Base-by-base conservation (phyloP, 2,329 filamentous ascomycete genomes). In the Colletotrichum spinosum region DNA sequence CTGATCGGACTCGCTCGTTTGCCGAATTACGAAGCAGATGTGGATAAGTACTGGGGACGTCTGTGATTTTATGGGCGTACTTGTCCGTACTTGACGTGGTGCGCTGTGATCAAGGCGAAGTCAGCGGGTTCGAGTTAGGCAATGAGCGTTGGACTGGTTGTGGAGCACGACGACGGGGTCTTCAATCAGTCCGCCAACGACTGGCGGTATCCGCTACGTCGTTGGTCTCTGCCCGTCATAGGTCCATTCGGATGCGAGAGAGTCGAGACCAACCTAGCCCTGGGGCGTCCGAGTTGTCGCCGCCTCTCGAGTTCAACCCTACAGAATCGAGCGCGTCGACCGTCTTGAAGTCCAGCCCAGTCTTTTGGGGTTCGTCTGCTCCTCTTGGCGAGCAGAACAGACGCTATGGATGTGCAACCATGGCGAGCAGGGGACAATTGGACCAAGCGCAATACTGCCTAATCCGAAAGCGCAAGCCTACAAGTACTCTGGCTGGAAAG, bases 1-100 rank as follows among this genome's bases (percentile, higher is more conserved):
- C 58, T 66, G 52, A 45, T 62, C 52, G 63, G 46, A 50, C 63
- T 66, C 63, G 54, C 42, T 66, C 42, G 63, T 65, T 62, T 62
- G 53, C 58, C 52, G 62, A 62, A 48, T 62, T 65, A 60, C 62
- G 62, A 65, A 65, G 62, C 48, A 33, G 62, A 56, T 34, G 58
- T 62, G 62, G 52, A 41, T 46, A 25, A 39, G 41, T 33, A 8
- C 33, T 37, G 13, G 42, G 42, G 42, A 44, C 13, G 42, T 7
- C 13, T 13, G 42, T 44, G 12, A 17, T 10, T 48, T 10, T 8
- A 13, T 12, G n/a, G n/a, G 46, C n/a, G 10, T 25, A 38, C 15
- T 56, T 17, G 17, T 17, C 48, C 49, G 42, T 10, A n/a, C 44
- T 46, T 17, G 44, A 10, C 11, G 15, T 54, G 37, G 37, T 46